phyloP scores from a whole-genome alignment of 2,329 filamentous ascomycete species.

The Fusarium mexicanum region DNA sequence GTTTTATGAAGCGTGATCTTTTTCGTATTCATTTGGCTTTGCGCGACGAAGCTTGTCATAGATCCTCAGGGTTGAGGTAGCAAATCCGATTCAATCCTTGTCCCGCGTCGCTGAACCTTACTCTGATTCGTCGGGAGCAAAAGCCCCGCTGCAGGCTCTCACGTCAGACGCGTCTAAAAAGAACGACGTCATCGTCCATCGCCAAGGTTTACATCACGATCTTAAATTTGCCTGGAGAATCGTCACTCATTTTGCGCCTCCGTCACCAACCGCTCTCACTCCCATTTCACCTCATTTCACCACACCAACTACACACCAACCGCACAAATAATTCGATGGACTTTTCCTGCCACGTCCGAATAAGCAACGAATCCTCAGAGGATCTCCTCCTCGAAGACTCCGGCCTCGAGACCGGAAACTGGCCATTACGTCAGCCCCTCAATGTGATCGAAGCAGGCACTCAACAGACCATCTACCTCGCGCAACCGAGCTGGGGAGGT shows the following conservation, averaged over 20 bases:
- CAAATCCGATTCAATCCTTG: too few relatives aligned
- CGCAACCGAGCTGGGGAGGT: slow-evolving; percentile 16
- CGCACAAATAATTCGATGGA: not conserved
- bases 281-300: not conserved
- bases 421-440: slow-evolving; percentile 27
- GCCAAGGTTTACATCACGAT: not conserved
- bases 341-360: slow-evolving; percentile 18
- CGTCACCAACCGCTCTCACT: not conserved
- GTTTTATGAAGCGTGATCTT: too few relatives aligned
- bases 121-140: not conserved
- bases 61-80: not conserved
- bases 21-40: too few relatives aligned
- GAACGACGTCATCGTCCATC: slow-evolving; percentile 14
- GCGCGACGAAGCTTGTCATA: not conserved
- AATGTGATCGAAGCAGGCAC: slow-evolving; percentile 22
- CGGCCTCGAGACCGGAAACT: slow-evolving; percentile 12
- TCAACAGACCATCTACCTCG: slow-evolving; percentile 19
- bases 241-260: not conserved
- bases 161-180: not conserved
- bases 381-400: slow-evolving; percentile 29
- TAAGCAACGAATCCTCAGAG: slow-evolving; percentile 14
- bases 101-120: rapidly evolving
- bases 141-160: not conserved
- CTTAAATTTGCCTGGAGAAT: not conserved
- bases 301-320: too few relatives aligned